These are phyloP conservation scores for Saccharomycopsis synnaedendra DNA, from an alignment of 805 yeast genomes.

Conservation along the genomic window DNA sequence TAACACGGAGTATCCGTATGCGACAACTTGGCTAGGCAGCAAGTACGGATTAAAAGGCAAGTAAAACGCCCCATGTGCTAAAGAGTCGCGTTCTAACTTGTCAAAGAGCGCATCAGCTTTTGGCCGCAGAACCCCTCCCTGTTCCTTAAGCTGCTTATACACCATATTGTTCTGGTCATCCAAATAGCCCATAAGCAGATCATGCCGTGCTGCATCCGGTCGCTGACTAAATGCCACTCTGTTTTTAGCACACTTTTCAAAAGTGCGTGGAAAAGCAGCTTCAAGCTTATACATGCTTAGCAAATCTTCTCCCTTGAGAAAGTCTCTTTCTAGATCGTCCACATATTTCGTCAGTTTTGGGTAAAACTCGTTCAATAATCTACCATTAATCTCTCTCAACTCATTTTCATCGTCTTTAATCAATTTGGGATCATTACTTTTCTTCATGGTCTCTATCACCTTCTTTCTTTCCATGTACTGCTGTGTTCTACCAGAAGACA, in stretches of 20 bases:
- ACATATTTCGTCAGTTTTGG: conserved; percentile 4
- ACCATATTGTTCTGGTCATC: conserved; percentile 4
- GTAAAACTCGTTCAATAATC: conserved; percentile 3
- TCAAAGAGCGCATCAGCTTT: background rate
- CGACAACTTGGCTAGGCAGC: conserved; percentile 10
- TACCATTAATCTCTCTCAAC: conserved; percentile 7
- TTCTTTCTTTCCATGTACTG: conserved; percentile 1
- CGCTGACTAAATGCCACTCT: conserved; percentile 1
- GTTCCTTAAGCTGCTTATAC: background rate
- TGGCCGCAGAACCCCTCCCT: background rate
- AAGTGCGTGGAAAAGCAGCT: conserved; percentile 8
- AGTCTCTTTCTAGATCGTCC: conserved; percentile 8
- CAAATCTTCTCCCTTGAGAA: conserved; percentile 10
- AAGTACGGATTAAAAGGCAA: conserved; percentile 14
- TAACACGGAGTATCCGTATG: conserved; percentile 9
- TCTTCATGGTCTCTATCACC: background rate
- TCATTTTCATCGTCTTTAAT: conserved; percentile 8
- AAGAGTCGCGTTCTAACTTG: conserved; percentile 6
- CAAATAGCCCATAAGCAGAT: conserved; percentile 12
- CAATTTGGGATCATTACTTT: background rate
- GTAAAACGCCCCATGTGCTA: conserved; percentile 2
- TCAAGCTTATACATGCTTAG: conserved; percentile 7
- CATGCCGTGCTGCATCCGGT: background rate
- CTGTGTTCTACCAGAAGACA: background rate
- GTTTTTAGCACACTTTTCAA: background rate